phyloP scores from a whole-genome alignment of 306 rosid species.

The Inga oerstediana region DNA sequence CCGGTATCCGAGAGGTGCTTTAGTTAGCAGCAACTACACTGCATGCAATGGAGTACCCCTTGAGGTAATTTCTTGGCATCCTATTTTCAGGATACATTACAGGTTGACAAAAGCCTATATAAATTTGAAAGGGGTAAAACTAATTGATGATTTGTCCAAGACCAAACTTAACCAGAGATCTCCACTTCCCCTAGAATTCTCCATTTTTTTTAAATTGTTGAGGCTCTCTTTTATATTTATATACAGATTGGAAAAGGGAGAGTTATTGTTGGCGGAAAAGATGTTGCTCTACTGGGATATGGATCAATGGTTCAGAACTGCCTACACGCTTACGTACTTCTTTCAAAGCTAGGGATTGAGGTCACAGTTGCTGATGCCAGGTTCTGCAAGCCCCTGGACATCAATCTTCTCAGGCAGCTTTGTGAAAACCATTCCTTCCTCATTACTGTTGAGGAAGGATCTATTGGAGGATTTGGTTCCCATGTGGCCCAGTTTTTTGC shows the following conservation, averaged over 20 bases:
- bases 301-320: slow-evolving; percentile 97
- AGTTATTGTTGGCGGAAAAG: slow-evolving; percentile 80
- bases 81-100: slow-evolving; percentile 25
- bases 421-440: slow-evolving; percentile 79
- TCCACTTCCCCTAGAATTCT: slow-evolving; percentile 7
- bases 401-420: slow-evolving; percentile 78
- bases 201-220: slow-evolving; percentile 4
- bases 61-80: slow-evolving; percentile 54
- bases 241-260: slow-evolving; percentile 85
- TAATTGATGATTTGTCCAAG: slow-evolving; percentile 8
- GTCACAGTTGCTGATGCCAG: slow-evolving; percentile 98
- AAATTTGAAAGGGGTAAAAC: slow-evolving; percentile 30
- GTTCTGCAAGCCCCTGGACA: slow-evolving; percentile 96
- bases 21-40: slow-evolving; percentile 47
- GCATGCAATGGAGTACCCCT: slow-evolving; percentile 59
- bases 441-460: slow-evolving; percentile 93
- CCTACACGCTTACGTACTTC: slow-evolving; percentile 81
- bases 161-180: slow-evolving; percentile 6
- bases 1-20: slow-evolving; percentile 86
- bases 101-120: slow-evolving; percentile 1
- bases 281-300: slow-evolving; percentile 87
- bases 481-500: slow-evolving; percentile 91
- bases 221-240: slow-evolving; percentile 20
- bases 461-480: slow-evolving; percentile 92
- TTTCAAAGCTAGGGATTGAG: slow-evolving; percentile 74